These are phyloP conservation scores for Globisporangium splendens DNA, from an alignment of 352 stramenopile genomes.

Conservation along the genomic window DNA sequence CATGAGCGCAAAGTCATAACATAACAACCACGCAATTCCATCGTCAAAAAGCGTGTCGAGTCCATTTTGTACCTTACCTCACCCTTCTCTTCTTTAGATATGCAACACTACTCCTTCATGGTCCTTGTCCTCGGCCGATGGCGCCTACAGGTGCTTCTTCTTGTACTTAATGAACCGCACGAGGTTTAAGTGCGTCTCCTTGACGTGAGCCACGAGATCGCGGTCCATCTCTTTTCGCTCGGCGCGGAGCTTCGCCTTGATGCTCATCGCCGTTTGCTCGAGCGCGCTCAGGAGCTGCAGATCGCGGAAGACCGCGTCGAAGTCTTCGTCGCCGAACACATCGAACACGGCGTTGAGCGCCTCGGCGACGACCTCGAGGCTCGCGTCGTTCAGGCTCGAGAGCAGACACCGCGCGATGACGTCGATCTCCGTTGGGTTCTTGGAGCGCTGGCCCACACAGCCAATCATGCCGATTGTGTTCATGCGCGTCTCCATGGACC, in stretches of 20 bases:
- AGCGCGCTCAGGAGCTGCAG: conserved; percentile 63
- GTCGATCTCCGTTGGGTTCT: conserved; percentile 59
- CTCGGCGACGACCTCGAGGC: conserved; percentile 80
- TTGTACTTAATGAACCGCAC: conserved; percentile 91
- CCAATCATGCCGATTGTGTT: conserved; percentile 79
- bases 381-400: conserved; percentile 56
- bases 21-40: neutral
- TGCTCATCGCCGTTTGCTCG: conserved; percentile 49
- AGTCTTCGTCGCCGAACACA: conserved; percentile 79
- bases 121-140: neutral
- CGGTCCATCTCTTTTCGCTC: conserved; percentile 80
- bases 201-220: conserved; percentile 74
- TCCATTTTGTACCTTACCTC: neutral
- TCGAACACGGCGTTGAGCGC: conserved; percentile 86
- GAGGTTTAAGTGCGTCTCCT: conserved; percentile 86
- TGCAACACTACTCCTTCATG: neutral
- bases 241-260: conserved; percentile 73
- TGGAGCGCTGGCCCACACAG: conserved; percentile 69
- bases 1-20: conserved; percentile 20
- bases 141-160: conserved; percentile 75
- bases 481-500: conserved; percentile 62
- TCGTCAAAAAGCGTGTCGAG: neutral
- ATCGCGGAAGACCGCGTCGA: conserved; percentile 66
- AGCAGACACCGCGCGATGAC: conserved; percentile 64
- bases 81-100: conserved; percentile 1